Base-by-base conservation (phyloP, 306 rosid genomes). In the Begonia fuchsioides region DNA sequence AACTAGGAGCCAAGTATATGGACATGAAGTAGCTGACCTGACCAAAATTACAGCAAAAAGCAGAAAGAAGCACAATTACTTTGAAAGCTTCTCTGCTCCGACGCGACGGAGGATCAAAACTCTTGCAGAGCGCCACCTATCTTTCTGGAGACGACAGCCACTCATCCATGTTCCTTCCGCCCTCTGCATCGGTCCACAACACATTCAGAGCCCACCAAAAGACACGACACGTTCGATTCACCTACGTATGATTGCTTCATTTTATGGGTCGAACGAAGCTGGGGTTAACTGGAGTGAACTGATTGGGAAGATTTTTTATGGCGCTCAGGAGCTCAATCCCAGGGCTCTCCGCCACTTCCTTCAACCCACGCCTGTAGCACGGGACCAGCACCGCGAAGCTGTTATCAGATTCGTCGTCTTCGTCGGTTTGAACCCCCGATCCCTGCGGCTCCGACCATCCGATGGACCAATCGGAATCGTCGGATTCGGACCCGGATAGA, bases 361-460 rank as follows among this genome's bases (percentile, higher is more conserved):
- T 77, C 72, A 83, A 68, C 45, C 80, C 78, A 50, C 74, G 78
- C 54, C 59, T 82, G 61, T 86, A 86, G 70, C 93, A 79, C 49
- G 81, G 88, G 49, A 86, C 93, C 50, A 86, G 62, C 9, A 86
- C 96, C 5, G 88, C 86, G 56, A 81, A 76, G 61, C 83, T 73
- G 65, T 72, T 70, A 50, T 83, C 90, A 5, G 70, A 67, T 43
- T 73, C 79, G 56, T 72, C 81, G n/a, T 40, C 26, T 19, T 19
- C 50, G 50, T 69, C 88, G 51, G 70, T 79, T 59, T 57, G 75
- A 60, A 86, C 26, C 26, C 65, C 83, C 51, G 82, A 66, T 39
- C 88, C 95, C 41, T 81, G 93, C 63, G 96, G 90, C 56, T 88
- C 96, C 54, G 76, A 59, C 96, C 96, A 88, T n/a, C 96, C 96